phyloP scores from a whole-genome alignment of 2,329 filamentous ascomycete genomes.

The Colletotrichum costaricense region DNA sequence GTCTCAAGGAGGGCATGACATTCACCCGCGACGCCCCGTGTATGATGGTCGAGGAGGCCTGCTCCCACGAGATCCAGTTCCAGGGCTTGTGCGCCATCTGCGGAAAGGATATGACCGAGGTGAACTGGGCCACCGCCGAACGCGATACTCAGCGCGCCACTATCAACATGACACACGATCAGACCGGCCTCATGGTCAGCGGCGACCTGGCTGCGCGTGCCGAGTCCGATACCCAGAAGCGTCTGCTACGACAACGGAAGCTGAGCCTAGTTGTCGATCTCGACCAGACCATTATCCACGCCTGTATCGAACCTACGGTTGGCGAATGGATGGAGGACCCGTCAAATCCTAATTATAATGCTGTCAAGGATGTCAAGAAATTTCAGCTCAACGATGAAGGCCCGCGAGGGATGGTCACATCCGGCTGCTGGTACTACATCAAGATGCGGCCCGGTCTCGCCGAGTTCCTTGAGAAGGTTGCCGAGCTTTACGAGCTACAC shows the following conservation, averaged over 20 bases:
- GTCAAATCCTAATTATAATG: constrained; percentile 88
- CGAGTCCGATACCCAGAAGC: constrained; percentile 87
- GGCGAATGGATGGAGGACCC: constrained; percentile 94
- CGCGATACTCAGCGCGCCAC: constrained; percentile 87
- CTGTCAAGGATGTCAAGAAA: constrained; percentile 86
- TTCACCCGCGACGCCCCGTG: constrained; percentile 68
- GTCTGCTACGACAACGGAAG: constrained; percentile 83
- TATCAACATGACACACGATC: constrained; percentile 95
- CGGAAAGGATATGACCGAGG: constrained; percentile 95
- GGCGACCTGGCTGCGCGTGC: constrained; percentile 81
- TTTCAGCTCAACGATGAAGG: constrained; percentile 93
- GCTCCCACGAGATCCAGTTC: constrained; percentile 90
- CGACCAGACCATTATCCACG: constrained; percentile 98
- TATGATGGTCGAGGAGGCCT: constrained; percentile 89
- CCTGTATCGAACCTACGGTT: constrained; percentile 95
- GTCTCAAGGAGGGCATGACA: constrained; percentile 74
- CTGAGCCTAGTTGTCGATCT: constrained; percentile 95
- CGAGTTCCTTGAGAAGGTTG: constrained; percentile 82
- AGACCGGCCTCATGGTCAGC: constrained; percentile 87
- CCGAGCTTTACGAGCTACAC: constrained; percentile 90
- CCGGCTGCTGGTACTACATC: constrained; percentile 95
- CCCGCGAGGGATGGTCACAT: constrained; percentile 71
- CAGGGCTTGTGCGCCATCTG: constrained; percentile 91
- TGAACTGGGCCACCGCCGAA: constrained; percentile 83
- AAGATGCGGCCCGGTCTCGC: constrained; percentile 91